Evolutionary conservation across 179 eudicot species (phyloP).

Genomic region (Corrigiola litoralis): DNA sequence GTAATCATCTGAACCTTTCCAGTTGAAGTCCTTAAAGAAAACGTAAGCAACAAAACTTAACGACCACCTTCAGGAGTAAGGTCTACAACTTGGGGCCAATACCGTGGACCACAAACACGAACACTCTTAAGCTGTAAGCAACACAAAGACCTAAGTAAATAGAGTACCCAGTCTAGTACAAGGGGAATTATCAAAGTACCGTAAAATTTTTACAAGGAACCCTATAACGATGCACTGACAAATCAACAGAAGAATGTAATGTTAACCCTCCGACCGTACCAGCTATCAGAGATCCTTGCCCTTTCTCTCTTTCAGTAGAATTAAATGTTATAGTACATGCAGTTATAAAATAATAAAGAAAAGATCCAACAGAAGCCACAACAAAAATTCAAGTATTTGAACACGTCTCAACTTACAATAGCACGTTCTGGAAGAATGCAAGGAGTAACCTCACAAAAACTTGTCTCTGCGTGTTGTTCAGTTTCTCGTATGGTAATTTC

Average conservation of each 20-base stretch:
- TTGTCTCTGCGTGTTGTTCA: slow-evolving; percentile 80
- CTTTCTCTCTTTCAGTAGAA: neutral
- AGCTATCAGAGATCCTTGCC: neutral
- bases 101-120: slow-evolving; percentile 96
- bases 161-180: slow-evolving; percentile 4
- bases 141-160: slow-evolving; percentile 12
- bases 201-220: neutral
- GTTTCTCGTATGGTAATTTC: slow-evolving; percentile 84
- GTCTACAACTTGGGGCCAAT: slow-evolving; percentile 92
- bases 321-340: neutral
- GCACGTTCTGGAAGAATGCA: slow-evolving; percentile 95
- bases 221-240: neutral
- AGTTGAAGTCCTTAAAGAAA: neutral
- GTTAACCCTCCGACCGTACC: neutral
- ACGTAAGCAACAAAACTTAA: neutral
- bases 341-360: neutral
- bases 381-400: neutral
- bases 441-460: slow-evolving; percentile 90
- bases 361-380: neutral
- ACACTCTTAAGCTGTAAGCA: slow-evolving; percentile 71
- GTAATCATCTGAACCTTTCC: slow-evolving; percentile 7
- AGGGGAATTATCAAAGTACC: neutral
- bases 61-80: slow-evolving; percentile 82
- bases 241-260: neutral
- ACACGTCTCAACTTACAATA: slow-evolving; percentile 42